These are phyloP conservation scores for Chrysanthemum seticuspe DNA, from an alignment of 129 eudicot genomes.

Conservation along the genomic window DNA sequence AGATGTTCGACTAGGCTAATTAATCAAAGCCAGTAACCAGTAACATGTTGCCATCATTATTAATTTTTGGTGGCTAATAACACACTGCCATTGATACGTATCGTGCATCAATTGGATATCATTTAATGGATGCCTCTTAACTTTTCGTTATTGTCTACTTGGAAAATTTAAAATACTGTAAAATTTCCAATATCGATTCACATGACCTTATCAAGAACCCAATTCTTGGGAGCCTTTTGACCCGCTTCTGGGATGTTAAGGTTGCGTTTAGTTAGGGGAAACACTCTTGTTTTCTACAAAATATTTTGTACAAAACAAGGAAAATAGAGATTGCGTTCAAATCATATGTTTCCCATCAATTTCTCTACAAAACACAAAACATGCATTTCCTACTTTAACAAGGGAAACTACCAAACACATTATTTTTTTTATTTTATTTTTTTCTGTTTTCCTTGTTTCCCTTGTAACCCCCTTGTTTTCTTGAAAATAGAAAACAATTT, in stretches of 20 bases:
- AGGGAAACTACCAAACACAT: no score
- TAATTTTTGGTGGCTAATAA: slow-evolving; percentile 29
- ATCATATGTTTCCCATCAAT: no score
- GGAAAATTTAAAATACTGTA: not conserved
- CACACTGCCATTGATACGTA: slow-evolving; percentile 7
- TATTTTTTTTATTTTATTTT: no score
- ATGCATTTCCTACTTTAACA: no score
- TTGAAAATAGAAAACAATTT: no score
- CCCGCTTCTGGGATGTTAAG: not conserved
- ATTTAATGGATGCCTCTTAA: slow-evolving; percentile 29
- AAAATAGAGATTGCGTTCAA: no score
- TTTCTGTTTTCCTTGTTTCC: no score
- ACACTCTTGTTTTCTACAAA: no score
- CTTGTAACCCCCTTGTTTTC: no score
- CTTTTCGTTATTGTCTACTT: slow-evolving; percentile 28
- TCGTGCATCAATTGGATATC: slow-evolving; percentile 10
- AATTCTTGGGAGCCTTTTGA: not conserved
- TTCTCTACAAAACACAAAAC: no score
- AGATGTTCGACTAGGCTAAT: slow-evolving; percentile 14
- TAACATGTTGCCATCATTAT: slow-evolving; percentile 27
- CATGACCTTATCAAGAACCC: not conserved
- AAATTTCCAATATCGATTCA: not conserved
- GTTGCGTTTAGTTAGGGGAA: no score
- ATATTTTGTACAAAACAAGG: no score
- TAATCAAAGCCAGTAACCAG: slow-evolving; percentile 15